Base-by-base conservation (phyloP, 1,139 yeast species). In the Saccharomyces hybrid region DNA sequence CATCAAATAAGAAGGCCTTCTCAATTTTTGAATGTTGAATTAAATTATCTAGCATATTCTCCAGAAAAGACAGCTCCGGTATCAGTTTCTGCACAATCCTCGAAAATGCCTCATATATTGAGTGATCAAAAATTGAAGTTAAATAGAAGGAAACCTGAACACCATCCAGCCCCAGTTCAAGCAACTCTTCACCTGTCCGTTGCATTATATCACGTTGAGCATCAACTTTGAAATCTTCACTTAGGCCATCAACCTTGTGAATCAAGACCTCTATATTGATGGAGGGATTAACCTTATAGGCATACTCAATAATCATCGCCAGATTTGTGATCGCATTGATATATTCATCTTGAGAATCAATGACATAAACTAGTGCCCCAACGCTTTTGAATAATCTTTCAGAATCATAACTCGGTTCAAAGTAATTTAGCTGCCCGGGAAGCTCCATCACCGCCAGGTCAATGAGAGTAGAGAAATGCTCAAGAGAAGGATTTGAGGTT, bases 161-260 rank as follows among this genome's bases (percentile, higher is more conserved):
- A 20, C 95, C 95, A 65, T 89, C 96, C 47, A 91, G 75, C 0
- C 96, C 97, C 61, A 88, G 79, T 66, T 91, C 99, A 55, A 86
- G 76, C 51, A 93, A 75, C 67, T 91, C 98, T 69, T 93, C 99
- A 9, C 95, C 95, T 0, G 95, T 89, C 59, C 98, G 77, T 70
- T 91, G 97, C 89, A 90, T 90, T 52, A 93, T 93, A 68, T 93
- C 99, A 64, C 98, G 78, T 68, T 91, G 97, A 13, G 97, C 95
- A 70, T 93, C 99, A 51, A 89, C 78, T 56, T 96, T 78, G 69
- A 89, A 93, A 69, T 93, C 99, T 66, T 93, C 99, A 53, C 91
- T 83, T 50, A 93, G 76, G 0, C 98, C 98, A 68, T 93, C 99
- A 51, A 93, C 91, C 70, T 93, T 93, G 71, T 93, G 99, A 52